A percentile compares a stretch with the other conserved stretches of the same genome.
These are phyloP conservation scores for Zostera marina DNA, from an alignment of 116 monocot species.

Conservation along the genomic window DNA sequence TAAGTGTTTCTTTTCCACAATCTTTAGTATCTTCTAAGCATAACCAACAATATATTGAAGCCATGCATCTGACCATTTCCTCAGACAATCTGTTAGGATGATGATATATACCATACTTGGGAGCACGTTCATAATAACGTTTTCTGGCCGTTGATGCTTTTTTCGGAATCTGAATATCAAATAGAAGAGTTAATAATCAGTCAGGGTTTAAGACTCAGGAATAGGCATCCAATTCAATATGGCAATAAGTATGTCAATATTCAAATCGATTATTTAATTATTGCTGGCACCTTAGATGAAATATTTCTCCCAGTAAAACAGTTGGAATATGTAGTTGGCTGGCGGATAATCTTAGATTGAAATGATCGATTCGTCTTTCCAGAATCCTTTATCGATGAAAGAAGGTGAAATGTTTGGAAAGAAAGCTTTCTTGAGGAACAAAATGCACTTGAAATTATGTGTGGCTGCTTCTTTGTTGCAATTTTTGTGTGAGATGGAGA, in stretches of 20 bases:
- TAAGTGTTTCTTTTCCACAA: conserved; percentile 21
- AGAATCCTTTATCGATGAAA: conserved; percentile 37
- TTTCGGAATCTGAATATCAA: conserved; percentile 11
- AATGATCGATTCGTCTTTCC: conserved; percentile 16
- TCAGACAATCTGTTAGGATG: conserved; percentile 69
- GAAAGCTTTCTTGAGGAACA: conserved; percentile 75
- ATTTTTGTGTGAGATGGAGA: conserved; percentile 54
- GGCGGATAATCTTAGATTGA: conserved; percentile 17
- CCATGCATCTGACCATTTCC: conserved; percentile 78
- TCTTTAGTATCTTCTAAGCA: conserved; percentile 17
- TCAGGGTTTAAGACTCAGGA: neutral
- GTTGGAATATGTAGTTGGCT: conserved; percentile 12
- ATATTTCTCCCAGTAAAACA: conserved; percentile 9
- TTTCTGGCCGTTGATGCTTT: conserved; percentile 23
- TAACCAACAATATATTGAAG: conserved; percentile 39
- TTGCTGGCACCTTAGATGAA: conserved; percentile 31
- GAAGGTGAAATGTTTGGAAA: conserved; percentile 41
- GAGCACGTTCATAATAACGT: conserved; percentile 23
- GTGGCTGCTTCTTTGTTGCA: conserved; percentile 37
- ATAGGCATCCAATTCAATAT: neutral
- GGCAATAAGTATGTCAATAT: too few relatives aligned
- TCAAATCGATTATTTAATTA: neutral
- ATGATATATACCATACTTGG: conserved; percentile 44
- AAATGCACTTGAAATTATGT: conserved; percentile 62
- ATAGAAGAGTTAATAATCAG: neutral